Evolutionary conservation across 148 eudicot genomes (phyloP).

Genomic region (Spergularia bocconei): DNA sequence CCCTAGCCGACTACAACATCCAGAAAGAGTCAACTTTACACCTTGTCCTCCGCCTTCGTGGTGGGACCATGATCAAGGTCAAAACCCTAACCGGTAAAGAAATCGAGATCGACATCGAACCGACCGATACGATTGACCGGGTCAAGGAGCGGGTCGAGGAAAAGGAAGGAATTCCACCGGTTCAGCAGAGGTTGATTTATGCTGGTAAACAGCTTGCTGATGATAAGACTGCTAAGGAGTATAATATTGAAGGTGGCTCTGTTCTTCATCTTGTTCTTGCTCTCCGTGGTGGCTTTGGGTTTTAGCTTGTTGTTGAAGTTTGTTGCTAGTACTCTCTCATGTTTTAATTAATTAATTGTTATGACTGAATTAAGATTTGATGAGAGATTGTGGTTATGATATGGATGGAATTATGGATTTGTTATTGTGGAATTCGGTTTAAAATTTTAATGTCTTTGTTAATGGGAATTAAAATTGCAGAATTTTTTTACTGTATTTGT

Average conservation of each 20-base stretch:
- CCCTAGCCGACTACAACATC: slow-evolving; percentile 37
- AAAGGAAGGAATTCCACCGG: slow-evolving; percentile 64
- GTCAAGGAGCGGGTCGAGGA: slow-evolving; percentile 62
- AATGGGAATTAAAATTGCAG: background rate
- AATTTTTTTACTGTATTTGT: background rate
- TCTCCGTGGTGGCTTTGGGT: slow-evolving; percentile 43
- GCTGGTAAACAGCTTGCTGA: slow-evolving; percentile 74
- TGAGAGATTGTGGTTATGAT: background rate
- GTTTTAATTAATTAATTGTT: background rate
- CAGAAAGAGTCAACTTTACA: slow-evolving; percentile 33
- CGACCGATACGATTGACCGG: slow-evolving; percentile 62
- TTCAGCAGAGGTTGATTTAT: slow-evolving; percentile 62
- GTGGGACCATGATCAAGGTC: slow-evolving; percentile 30
- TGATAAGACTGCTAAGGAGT: slow-evolving; percentile 71
- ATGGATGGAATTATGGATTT: background rate
- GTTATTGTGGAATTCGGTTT: background rate
- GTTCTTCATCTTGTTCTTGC: slow-evolving; percentile 76
- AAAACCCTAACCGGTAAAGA: slow-evolving; percentile 64
- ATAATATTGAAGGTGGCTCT: slow-evolving; percentile 70
- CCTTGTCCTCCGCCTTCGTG: slow-evolving; percentile 27
- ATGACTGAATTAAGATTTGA: background rate
- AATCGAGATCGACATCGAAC: slow-evolving; percentile 59
- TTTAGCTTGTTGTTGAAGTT: background rate
- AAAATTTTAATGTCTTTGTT: background rate
- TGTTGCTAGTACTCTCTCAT: too few species aligned